These are phyloP conservation scores for Diaporthe ilicicola DNA, from an alignment of 2,329 filamentous ascomycete genomes.

Conservation along the genomic window DNA sequence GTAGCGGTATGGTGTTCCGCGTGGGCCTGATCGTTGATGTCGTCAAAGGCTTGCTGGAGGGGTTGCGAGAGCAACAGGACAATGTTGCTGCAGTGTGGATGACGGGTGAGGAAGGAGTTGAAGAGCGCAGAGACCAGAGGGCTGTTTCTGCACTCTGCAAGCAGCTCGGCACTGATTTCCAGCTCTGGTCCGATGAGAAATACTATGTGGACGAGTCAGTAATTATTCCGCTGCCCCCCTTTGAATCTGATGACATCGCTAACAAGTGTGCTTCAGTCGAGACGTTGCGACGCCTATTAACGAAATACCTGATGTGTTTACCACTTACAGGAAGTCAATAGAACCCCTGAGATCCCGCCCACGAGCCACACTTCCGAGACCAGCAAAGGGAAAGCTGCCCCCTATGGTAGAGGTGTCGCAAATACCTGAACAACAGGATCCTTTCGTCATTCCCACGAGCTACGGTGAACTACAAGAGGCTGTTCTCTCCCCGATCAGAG, in stretches of 20 bases:
- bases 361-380: slow-evolving; percentile 62
- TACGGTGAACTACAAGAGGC: slow-evolving; percentile 61
- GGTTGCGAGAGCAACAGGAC: slow-evolving; percentile 49
- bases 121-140: slow-evolving; percentile 73
- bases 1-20: slow-evolving; percentile 70
- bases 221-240: background rate
- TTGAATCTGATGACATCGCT: background rate
- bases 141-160: slow-evolving; percentile 62
- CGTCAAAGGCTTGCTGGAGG: slow-evolving; percentile 63
- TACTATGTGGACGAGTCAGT: slow-evolving; percentile 82
- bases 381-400: slow-evolving; percentile 61
- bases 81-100: slow-evolving; percentile 76
- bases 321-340: slow-evolving; percentile 75
- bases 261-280: slow-evolving; percentile 55
- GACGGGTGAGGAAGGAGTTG: slow-evolving; percentile 73
- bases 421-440: slow-evolving; percentile 66
- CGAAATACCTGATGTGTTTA: slow-evolving; percentile 79
- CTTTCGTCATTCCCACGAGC: slow-evolving; percentile 69
- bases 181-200: slow-evolving; percentile 77
- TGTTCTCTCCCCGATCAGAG: slow-evolving; percentile 65
- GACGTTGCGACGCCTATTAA: slow-evolving; percentile 65
- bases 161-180: slow-evolving; percentile 64
- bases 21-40: slow-evolving; percentile 70
- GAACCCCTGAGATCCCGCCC: slow-evolving; percentile 75
- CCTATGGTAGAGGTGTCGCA: slow-evolving; percentile 57